phyloP scores from a whole-genome alignment of 1,284 basidiomycete species.

The Anthracocystis setariae region DNA sequence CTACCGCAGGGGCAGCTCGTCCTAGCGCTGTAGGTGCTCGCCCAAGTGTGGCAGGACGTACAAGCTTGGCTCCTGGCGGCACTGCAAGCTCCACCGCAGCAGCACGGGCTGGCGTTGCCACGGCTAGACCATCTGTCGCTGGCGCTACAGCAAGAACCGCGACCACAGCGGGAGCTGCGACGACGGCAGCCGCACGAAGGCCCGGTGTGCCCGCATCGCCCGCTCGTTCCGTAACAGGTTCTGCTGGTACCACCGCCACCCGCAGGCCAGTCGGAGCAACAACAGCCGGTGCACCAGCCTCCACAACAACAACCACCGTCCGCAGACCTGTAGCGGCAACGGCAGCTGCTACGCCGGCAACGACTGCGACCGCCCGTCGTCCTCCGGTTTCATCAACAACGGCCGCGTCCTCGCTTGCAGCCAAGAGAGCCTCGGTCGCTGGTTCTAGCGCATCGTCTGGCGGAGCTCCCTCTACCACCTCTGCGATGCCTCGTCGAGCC shows the following conservation, averaged over 20 bases:
- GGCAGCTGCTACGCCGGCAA: constrained; percentile 20
- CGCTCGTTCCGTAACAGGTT: constrained; percentile 22
- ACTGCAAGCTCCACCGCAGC: constrained; percentile 4
- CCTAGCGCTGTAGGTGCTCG: constrained; percentile 9
- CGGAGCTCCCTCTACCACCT: constrained; percentile 22
- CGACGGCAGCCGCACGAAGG: constrained; percentile 20
- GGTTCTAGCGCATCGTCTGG: constrained; percentile 32
- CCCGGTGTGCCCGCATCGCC: constrained; percentile 42
- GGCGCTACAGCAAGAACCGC: constrained; percentile 20
- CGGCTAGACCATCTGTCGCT: constrained; percentile 20
- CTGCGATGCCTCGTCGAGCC: constrained; percentile 35
- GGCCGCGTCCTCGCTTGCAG: constrained; percentile 19
- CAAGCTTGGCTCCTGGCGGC: constrained; percentile 27
- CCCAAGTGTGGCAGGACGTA: constrained; percentile 24
- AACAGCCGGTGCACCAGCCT: constrained; percentile 7
- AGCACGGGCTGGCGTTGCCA: constrained; percentile 12
- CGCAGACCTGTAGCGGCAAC: constrained; percentile 24
- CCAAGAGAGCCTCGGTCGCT: constrained; percentile 26
- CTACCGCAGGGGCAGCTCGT: constrained; percentile 4
- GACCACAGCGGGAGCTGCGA: constrained; percentile 12
- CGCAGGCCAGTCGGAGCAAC: constrained; percentile 16
- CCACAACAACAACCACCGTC: constrained; percentile 23
- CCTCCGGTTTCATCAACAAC: constrained; percentile 39
- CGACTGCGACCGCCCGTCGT: constrained; percentile 29
- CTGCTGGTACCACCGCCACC: constrained; percentile 14